Conservation (phyloP, 2,329 filamentous ascomycete genomes). For the Phoma sp. region DNA sequence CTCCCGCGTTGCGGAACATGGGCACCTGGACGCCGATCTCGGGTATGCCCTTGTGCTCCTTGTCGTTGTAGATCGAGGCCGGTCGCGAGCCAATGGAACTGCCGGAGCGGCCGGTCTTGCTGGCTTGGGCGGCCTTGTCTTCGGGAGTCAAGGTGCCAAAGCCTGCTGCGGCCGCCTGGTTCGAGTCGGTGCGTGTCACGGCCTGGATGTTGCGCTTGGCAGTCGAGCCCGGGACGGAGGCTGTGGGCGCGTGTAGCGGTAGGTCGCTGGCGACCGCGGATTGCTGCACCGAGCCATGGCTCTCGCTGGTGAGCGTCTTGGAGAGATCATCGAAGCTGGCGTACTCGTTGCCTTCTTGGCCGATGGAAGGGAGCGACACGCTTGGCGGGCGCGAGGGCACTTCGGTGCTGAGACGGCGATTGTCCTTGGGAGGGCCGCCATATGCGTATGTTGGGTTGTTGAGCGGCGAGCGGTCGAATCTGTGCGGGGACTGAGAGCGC, state of each 20-base stretch:
- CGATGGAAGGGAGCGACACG: constrained; percentile 82
- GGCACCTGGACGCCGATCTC: constrained; percentile 92
- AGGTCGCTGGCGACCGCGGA: constrained; percentile 81
- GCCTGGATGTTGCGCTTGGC: constrained; percentile 82
- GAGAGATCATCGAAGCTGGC: constrained; percentile 62
- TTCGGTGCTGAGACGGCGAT: constrained; percentile 43
- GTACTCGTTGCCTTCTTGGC: constrained; percentile 91
- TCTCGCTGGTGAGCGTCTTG: constrained; percentile 41
- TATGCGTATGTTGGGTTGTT: constrained; percentile 70
- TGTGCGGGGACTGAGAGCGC: constrained; percentile 77
- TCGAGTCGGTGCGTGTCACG: constrained; percentile 92
- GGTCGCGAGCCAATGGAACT: constrained; percentile 56
- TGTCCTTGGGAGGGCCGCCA: constrained; percentile 43
- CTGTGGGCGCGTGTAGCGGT: constrained; percentile 87
- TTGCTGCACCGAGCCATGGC: constrained; percentile 65
- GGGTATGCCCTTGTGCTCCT: constrained; percentile 84
- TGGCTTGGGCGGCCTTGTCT: constrained; percentile 30
- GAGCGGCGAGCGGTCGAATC: constrained; percentile 84
- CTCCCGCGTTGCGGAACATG: constrained; percentile 90
- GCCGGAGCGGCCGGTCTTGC: constrained; percentile 38
- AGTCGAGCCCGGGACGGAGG: constrained; percentile 79
- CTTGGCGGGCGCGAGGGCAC: constrained; percentile 70
- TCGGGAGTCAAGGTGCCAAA: constrained; percentile 66
- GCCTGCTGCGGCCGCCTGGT: constrained; percentile 81
- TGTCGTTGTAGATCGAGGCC: constrained; percentile 61